A percentile compares a stretch with the other conserved stretches of the same genome.
These are phyloP conservation scores for Fistulinella prunicolor DNA, from an alignment of 768 basidiomycete species.

Conservation along the genomic window DNA sequence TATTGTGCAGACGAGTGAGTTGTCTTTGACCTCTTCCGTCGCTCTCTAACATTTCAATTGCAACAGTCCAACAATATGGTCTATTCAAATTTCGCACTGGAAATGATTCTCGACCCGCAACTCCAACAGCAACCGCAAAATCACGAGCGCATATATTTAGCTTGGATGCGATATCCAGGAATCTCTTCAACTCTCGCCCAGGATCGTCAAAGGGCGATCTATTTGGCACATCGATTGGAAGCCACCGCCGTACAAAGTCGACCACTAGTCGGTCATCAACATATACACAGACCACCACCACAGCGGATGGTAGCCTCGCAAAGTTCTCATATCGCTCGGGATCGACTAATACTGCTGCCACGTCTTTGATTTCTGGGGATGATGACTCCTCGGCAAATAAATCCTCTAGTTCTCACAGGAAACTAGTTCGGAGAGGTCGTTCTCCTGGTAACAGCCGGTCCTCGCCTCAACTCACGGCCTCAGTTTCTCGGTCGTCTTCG, in stretches of 20 bases:
- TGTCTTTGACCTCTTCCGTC: background rate
- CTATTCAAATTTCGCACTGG: constrained; percentile 86
- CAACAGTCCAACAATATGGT: constrained; percentile 79
- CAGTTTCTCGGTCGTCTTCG: constrained; percentile 44
- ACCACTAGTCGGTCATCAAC: constrained; percentile 69
- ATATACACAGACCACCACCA: constrained; percentile 67
- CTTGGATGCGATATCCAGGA: constrained; percentile 85
- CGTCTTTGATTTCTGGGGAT: constrained; percentile 58
- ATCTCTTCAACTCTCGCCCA: constrained; percentile 73
- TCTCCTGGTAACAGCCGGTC: constrained; percentile 40
- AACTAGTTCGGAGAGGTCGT: constrained; percentile 44
- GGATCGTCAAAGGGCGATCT: constrained; percentile 71
- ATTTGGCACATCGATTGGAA: constrained; percentile 69
- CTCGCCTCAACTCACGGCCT: constrained; percentile 32
- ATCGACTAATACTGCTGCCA: constrained; percentile 62
- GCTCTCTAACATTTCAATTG: background rate
- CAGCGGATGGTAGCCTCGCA: constrained; percentile 62
- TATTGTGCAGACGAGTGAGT: constrained; percentile 79
- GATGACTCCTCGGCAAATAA: constrained; percentile 52
- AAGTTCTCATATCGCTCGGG: constrained; percentile 72
- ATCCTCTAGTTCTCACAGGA: constrained; percentile 46
- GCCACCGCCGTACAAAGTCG: constrained; percentile 62
- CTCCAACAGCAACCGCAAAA: constrained; percentile 76
- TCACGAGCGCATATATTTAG: constrained; percentile 80
- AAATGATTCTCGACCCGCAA: constrained; percentile 74